Conservation (phyloP, 306 rosid genomes). For the Aeschynomene evenia region DNA sequence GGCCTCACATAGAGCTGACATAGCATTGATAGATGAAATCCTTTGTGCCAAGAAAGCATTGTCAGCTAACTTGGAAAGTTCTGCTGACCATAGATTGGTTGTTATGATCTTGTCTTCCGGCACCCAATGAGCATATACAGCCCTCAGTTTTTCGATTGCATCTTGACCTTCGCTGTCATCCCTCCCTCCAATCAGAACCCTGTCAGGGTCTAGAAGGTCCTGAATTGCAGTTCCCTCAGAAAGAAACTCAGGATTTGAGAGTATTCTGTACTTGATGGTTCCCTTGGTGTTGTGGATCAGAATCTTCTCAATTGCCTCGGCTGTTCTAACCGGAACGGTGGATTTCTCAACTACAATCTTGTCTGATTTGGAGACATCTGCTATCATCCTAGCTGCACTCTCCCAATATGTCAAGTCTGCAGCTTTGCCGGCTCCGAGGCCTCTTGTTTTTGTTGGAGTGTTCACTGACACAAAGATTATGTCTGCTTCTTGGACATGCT, state of each 20-base stretch:
- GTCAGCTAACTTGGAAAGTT: slow-evolving; percentile 80
- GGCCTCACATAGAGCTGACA: slow-evolving; percentile 87
- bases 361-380: slow-evolving; percentile 59
- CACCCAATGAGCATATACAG: slow-evolving; percentile 70
- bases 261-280: slow-evolving; percentile 52
- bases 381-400: slow-evolving; percentile 80
- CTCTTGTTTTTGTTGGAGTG: slow-evolving; percentile 70
- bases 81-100: slow-evolving; percentile 82
- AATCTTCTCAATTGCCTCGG: slow-evolving; percentile 73
- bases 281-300: slow-evolving; percentile 60
- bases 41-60: slow-evolving; percentile 84
- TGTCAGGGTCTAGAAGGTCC: slow-evolving; percentile 67
- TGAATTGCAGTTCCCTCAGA: slow-evolving; percentile 83
- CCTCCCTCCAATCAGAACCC: slow-evolving; percentile 79
- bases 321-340: slow-evolving; percentile 83
- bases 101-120: slow-evolving; percentile 67
- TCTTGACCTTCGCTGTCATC: slow-evolving; percentile 53
- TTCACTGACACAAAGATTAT: slow-evolving; percentile 77
- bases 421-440: slow-evolving; percentile 84
- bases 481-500: slow-evolving; percentile 67
- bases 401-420: slow-evolving; percentile 91
- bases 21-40: slow-evolving; percentile 77
- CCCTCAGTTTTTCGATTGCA: slow-evolving; percentile 60
- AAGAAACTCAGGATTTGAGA: slow-evolving; percentile 84
- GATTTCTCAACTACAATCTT: slow-evolving; percentile 88